A percentile compares a stretch with the other conserved stretches of the same genome.
These are phyloP conservation scores for Eucalyptus sp. DNA, from an alignment of 345 rosid genomes.

Conservation along the genomic window DNA sequence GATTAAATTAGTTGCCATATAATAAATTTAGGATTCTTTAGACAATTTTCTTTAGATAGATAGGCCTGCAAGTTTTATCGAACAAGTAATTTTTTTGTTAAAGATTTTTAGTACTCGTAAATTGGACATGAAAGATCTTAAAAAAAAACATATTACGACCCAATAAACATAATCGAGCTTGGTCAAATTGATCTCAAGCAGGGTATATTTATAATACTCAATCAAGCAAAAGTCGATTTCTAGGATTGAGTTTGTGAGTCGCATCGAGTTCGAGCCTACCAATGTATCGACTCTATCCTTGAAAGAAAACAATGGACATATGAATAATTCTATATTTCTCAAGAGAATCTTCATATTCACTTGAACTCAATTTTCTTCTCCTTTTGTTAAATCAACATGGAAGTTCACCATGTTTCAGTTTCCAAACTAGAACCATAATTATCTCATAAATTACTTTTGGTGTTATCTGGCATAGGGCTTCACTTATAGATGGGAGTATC, in stretches of 20 bases:
- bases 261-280: background rate
- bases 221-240: background rate
- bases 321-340: background rate
- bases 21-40: background rate
- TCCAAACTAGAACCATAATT: background rate
- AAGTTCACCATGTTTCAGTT: background rate
- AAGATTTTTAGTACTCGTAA: background rate
- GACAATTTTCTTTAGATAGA: background rate
- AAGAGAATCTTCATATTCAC: background rate
- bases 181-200: background rate
- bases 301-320: background rate
- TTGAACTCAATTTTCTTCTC: too few species aligned
- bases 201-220: background rate
- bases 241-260: background rate
- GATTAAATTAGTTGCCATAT: background rate
- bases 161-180: background rate
- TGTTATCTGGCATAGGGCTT: background rate
- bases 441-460: background rate
- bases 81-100: background rate
- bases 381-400: background rate
- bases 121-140: background rate
- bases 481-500: background rate
- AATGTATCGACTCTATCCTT: rapidly evolving
- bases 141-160: background rate
- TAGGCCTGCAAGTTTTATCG: background rate